These are phyloP conservation scores for Coprinopsis cinerea DNA, from an alignment of 768 basidiomycete genomes.

Conservation along the genomic window DNA sequence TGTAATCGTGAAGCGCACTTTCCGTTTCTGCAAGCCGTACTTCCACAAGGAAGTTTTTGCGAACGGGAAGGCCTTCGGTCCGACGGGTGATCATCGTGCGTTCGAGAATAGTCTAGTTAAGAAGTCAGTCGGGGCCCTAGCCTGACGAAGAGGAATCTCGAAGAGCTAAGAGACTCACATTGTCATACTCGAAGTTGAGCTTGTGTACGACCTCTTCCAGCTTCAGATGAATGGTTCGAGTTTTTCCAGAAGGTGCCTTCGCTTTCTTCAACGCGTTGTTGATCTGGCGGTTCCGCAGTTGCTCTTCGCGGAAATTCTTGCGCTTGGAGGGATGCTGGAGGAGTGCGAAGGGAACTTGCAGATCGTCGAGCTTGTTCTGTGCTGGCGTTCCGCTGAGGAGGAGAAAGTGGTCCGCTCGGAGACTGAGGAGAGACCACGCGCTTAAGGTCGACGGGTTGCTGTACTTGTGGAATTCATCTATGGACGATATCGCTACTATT, in stretches of 20 bases:
- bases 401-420: not conserved
- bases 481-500: not conserved
- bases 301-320: not conserved
- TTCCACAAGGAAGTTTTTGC: no score
- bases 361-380: slow-evolving; percentile 6
- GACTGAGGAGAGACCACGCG: not conserved
- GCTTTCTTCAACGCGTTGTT: not conserved
- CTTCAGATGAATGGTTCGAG: no score
- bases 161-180: no score
- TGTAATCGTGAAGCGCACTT: no score
- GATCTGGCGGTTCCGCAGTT: not conserved
- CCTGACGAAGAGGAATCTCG: no score
- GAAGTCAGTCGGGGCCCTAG: no score
- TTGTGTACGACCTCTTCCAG: no score
- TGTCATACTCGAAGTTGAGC: no score
- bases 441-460: not conserved
- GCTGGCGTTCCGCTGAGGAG: slow-evolving; percentile 4
- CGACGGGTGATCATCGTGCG: no score
- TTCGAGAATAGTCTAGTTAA: no score
- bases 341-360: not conserved
- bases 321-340: not conserved
- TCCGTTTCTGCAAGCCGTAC: no score
- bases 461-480: slow-evolving; percentile 2
- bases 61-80: no score
- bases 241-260: not conserved